Evolutionary conservation across 1,139 yeast genomes (phyloP), one percentile per base, ranked within the genome.

Genomic region (Petasospora fabianii): DNA sequence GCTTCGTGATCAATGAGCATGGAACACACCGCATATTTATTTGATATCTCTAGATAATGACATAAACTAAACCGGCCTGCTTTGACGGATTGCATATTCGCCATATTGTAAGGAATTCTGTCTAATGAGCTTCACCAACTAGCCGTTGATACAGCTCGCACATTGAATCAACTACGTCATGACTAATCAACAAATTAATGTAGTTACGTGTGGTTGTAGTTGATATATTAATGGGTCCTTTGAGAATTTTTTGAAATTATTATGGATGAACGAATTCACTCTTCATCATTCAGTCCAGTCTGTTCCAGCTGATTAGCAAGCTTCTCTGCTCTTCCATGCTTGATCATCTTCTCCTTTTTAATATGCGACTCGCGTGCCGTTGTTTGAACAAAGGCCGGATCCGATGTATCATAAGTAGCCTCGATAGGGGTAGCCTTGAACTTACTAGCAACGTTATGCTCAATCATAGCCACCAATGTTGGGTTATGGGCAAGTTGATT

Each of bases 401-500:
- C 48, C 4, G 26, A 32, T 28, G 35, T 39, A 12, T 44, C 50
- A 4, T 30, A n/a, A 1, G 18, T 14, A 2, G 35, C 24, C 8
- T 15, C 35, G n/a, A 39, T 33, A 3, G 36, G 14, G 8, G 35
- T 15, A 3, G 32, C 11, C 15, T 20, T 32, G 37, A 17, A 37
- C 15, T 27, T 37, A 8, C 14, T 14, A 18, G 28, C 11, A 7
- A 45, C 43, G 14, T 43, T 71, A 38, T 69, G 74, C 43, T 61
- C 65, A 47, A 74, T 61, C 21, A 74, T 59, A 27, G 68, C 71
- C 34, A 67, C 56, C 9, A 77, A 62, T 20, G 60, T 64, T 7
- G 68, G 68, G 54, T 75, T 80, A 41, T 69, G 66, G 20, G 73
- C 77, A 42, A 77, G 67, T 53, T 83, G 87, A 44, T 68, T 69